Evolutionary conservation across 1,284 basidiomycete genomes (phyloP).

Genomic region (Mycosarcoma mackinlayi): DNA sequence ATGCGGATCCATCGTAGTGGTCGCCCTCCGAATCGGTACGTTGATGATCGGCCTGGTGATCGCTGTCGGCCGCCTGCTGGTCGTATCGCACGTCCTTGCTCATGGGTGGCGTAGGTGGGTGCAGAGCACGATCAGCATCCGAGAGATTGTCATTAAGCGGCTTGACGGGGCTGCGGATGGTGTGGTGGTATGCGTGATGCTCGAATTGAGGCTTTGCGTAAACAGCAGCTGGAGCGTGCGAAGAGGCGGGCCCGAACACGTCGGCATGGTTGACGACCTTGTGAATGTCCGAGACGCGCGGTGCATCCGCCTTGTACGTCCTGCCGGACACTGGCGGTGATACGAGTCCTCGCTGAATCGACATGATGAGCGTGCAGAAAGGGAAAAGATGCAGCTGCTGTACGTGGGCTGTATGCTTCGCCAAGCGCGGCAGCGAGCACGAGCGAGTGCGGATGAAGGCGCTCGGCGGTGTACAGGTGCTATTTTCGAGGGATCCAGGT

Average conservation of each 20-base stretch:
- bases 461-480: too few relatives aligned
- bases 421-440: too few relatives aligned
- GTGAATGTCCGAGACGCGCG: constrained; percentile 19
- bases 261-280: constrained; percentile 16
- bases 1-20: not conserved
- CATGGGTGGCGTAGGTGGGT: constrained; percentile 44
- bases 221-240: not conserved
- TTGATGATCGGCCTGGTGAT: constrained; percentile 15
- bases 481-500: too few relatives aligned
- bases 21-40: constrained; percentile 28
- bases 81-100: constrained; percentile 47
- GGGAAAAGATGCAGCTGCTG: not conserved
- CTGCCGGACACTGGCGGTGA: constrained; percentile 39
- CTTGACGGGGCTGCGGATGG: constrained; percentile 37
- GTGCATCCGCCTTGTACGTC: constrained; percentile 28
- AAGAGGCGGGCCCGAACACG: constrained; percentile 16
- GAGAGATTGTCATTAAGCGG: constrained; percentile 16
- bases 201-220: constrained; percentile 5
- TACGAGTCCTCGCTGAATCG: constrained; percentile 37
- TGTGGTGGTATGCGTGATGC: constrained; percentile 8
- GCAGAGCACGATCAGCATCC: constrained; percentile 16
- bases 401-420: too few relatives aligned
- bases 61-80: constrained; percentile 3
- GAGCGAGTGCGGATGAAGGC: too few relatives aligned
- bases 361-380: constrained; percentile 15